Conservation (phyloP, 140 eudicot species). For the Anethum foeniculum region DNA sequence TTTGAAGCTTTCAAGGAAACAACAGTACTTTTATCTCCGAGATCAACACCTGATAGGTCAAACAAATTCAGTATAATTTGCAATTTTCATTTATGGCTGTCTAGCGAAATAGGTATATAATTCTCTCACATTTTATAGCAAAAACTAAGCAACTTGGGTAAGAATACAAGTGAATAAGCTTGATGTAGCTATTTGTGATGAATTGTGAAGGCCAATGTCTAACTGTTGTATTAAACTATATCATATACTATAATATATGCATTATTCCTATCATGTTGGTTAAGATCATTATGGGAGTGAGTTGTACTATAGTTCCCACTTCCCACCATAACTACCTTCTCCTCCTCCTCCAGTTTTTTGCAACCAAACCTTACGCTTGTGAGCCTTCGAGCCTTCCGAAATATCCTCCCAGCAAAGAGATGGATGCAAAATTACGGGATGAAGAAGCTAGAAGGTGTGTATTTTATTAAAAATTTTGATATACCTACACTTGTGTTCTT, state of each 20-base stretch:
- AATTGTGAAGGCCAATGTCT: not conserved
- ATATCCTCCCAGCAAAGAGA: slow-evolving; percentile 82
- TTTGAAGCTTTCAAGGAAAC: not conserved
- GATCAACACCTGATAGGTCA: not conserved
- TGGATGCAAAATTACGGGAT: slow-evolving; percentile 75
- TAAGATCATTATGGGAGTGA: not conserved
- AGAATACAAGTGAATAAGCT: not conserved
- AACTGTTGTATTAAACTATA: not conserved
- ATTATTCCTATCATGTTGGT: not conserved
- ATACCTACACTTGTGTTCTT: not conserved
- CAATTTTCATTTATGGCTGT: not conserved
- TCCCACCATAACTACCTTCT: not conserved
- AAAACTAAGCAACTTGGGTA: not conserved
- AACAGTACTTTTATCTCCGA: not conserved
- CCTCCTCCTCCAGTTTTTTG: slow-evolving; percentile 43
- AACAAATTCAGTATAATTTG: not conserved
- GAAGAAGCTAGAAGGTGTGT: slow-evolving; percentile 79
- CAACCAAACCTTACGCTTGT: slow-evolving; percentile 67
- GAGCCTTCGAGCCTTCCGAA: slow-evolving; percentile 80
- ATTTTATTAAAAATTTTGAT: not conserved
- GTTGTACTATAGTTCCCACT: not conserved
- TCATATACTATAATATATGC: not conserved
- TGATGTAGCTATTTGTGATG: not conserved
- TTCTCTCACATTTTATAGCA: not conserved
- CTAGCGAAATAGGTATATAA: not conserved